Evolutionary conservation across 2,329 filamentous ascomycete species (phyloP), one percentile per base, ranked within the genome.

Genomic region (Lasiodiplodia citricola): DNA sequence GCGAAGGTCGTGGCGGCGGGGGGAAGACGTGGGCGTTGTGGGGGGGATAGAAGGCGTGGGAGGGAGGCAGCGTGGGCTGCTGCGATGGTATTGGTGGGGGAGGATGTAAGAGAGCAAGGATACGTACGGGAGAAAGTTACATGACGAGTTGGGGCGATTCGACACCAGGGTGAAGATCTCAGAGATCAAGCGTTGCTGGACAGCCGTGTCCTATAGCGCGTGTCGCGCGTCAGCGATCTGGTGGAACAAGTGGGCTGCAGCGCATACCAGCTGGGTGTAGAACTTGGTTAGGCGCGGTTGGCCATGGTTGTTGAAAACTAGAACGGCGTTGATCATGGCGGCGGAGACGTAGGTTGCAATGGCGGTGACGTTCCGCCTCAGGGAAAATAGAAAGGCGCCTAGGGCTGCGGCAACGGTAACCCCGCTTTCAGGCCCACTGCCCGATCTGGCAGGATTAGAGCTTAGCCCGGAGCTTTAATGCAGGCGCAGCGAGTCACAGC

Each of bases 241-340:
- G 51, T 25, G 28, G 66, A 23, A 41, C 28, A 38, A 18, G 44
- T 21, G 4, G 13, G 52, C 4, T 47, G 58, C 44, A 21, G 35
- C 54, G 41, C 51, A 70, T 82, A 97, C 95, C 73, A 99, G 89
- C 80, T 98, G 95, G 2, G 95, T 97, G 80, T 99, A 99, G 86
- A 99, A 99, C 77, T 98, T 98, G 75, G 95, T 98, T 79, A 99
- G 87, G 68, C 96, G 91, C 47, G 96, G 95, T 82, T 99, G 95
- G 72, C 96, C 96, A 75, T 95, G 93, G 84, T 97, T 97, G 78
- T 99, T 99, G 86, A 99, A 99, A 79, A 99, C 95, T 73, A 99
- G 87, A 71, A 99, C 95, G 38, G 96, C 96, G 86, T 97, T 99
- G 81, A 99, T 98, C 96, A 99, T 99, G 74, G 69, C 71, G 71